Percentiles rank a stretch among this genome's conserved stretches.
Evolutionary conservation across 768 basidiomycete genomes (phyloP).

Genomic region (Psilocybe cubensis): DNA sequence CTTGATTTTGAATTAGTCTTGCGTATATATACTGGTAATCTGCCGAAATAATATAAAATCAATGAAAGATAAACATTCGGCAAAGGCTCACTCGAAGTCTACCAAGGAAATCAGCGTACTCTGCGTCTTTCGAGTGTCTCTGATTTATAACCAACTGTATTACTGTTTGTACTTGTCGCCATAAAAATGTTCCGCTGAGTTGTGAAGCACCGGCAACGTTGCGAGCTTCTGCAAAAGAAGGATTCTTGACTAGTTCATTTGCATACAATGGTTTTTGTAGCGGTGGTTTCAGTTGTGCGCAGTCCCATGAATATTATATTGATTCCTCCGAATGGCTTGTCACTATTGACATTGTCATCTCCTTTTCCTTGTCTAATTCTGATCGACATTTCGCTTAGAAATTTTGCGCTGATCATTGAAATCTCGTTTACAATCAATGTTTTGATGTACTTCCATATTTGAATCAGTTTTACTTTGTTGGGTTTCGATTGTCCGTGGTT

Average conservation of each 20-base stretch:
- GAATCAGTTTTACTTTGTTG: not conserved
- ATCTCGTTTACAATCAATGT: constrained; percentile 16
- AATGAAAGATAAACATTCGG: not conserved
- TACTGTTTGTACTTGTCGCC: constrained; percentile 11
- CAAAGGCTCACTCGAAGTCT: constrained; percentile 5
- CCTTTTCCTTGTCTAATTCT: constrained; percentile 9
- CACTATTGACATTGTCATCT: not conserved
- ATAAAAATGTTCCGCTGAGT: constrained; percentile 13
- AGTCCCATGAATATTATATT: constrained; percentile 18
- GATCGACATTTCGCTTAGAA: constrained; percentile 6
- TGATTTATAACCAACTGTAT: constrained; percentile 15
- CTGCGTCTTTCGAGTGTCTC: constrained; percentile 12
- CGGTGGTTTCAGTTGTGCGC: constrained; percentile 10
- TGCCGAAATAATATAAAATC: not conserved
- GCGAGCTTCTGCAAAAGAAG: constrained; percentile 1
- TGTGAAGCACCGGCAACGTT: not conserved
- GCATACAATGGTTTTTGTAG: constrained; percentile 5
- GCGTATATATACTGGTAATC: not conserved
- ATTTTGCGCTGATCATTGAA: constrained; percentile 13
- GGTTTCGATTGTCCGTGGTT: not conserved
- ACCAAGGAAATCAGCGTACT: constrained; percentile 12
- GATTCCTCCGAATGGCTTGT: constrained; percentile 13
- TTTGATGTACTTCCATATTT: constrained; percentile 9
- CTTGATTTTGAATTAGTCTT: not conserved
- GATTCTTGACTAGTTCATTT: constrained; percentile 4